Base-by-base conservation (phyloP, 2,329 filamentous ascomycete species). In the Aspergillus glaucus region DNA sequence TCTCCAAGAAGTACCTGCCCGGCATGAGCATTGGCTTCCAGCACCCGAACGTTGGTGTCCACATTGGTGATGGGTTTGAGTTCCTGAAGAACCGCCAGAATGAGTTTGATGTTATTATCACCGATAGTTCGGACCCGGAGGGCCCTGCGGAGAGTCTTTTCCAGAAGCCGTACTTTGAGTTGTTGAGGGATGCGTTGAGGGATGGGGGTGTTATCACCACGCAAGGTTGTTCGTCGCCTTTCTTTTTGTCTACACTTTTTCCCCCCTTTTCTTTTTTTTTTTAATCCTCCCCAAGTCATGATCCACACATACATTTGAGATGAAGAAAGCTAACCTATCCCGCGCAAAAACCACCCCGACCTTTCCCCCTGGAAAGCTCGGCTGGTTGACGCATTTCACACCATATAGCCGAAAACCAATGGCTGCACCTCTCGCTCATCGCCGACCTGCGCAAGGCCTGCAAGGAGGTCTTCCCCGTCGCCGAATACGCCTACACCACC, bases 31-130 rank as follows among this genome's bases (percentile, higher is more conserved):
- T 87, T 57, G 90, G 92, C 64, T 95, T 94, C 79, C 79, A 90
- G 63, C 90, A 97, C 81, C 88, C 91, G 69, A 95, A 94, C 74
- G 85, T 89, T 71, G 91, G 86, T 76, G 86, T 88, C 59, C 89
- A 95, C 76, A 80, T 98, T 56, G 93, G 91, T 64, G 93, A 98
- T 67, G 93, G 93, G 68, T 98, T 98, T 84, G 93, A 97, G 80
- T 98, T 96, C 81, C 82, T 98, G 58, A 84, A 87, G 70, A 87
- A 95, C 72, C 91, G 89, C 80, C 92, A 95, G 84, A 91, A 95
- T 79, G 81, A 86, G 68, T 98, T 98, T 69, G 93, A 98, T 69
- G 91, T 98, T 67, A 98, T 98, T 79, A 97, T 98, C 78, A 98
- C 93, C 65, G 93, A 98, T 77, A 95, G 89, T 60, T 95, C 89